phyloP scores from a whole-genome alignment of 2,329 filamentous ascomycete species.

The Aspergillus sp. region DNA sequence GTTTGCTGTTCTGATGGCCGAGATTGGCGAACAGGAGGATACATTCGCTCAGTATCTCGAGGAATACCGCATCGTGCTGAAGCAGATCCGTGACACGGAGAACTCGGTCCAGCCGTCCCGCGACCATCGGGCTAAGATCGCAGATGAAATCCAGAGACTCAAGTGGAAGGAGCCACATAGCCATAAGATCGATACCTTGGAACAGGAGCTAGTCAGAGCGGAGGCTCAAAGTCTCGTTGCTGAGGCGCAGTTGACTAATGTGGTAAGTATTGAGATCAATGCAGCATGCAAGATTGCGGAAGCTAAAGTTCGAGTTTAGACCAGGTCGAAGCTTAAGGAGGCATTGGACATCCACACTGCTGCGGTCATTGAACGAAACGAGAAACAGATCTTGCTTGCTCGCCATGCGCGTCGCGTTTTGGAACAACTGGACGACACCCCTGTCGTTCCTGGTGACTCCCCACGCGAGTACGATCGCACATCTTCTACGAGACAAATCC shows the following conservation, averaged over 20 bases:
- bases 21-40: slow-evolving; percentile 94
- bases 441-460: slow-evolving; percentile 81
- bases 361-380: slow-evolving; percentile 89
- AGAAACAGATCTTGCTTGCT: slow-evolving; percentile 94
- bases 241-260: slow-evolving; percentile 93
- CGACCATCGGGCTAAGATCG: slow-evolving; percentile 82
- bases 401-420: slow-evolving; percentile 85
- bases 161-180: slow-evolving; percentile 91
- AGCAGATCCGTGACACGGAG: slow-evolving; percentile 94
- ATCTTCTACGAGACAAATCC: slow-evolving; percentile 73
- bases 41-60: slow-evolving; percentile 82
- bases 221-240: slow-evolving; percentile 96
- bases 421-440: slow-evolving; percentile 82
- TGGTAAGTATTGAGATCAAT: slow-evolving; percentile 59
- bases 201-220: slow-evolving; percentile 93
- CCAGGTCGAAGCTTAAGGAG: slow-evolving; percentile 93
- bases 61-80: slow-evolving; percentile 77
- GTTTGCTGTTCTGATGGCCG: slow-evolving; percentile 85
- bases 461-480: slow-evolving; percentile 67
- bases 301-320: slow-evolving; percentile 47
- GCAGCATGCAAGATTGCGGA: background rate
- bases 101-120: slow-evolving; percentile 90
- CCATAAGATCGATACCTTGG: slow-evolving; percentile 75
- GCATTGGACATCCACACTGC: slow-evolving; percentile 86
- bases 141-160: slow-evolving; percentile 87